Evolutionary conservation across 1,139 yeast genomes (phyloP).

Genomic region (Meyerozyma sp.): DNA sequence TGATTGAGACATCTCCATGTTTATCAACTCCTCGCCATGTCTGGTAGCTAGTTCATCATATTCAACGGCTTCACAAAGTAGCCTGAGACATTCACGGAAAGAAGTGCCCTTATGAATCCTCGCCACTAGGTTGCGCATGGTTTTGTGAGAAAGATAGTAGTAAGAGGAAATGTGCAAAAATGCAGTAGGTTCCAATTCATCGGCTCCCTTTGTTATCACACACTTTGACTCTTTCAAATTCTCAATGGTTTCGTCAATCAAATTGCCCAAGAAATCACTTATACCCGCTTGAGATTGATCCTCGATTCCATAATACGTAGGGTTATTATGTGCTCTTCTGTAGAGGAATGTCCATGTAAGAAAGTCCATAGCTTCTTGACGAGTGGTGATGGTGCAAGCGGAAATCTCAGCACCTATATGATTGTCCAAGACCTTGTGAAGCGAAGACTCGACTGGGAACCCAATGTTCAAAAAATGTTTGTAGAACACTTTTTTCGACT

Average conservation of each 20-base stretch:
- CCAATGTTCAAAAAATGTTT: slow-evolving; percentile 93
- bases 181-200: slow-evolving; percentile 61
- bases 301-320: slow-evolving; percentile 88
- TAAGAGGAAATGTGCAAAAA: slow-evolving; percentile 83
- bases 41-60: slow-evolving; percentile 91
- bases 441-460: slow-evolving; percentile 94
- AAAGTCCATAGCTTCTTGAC: slow-evolving; percentile 90
- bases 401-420: slow-evolving; percentile 97
- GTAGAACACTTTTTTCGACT: slow-evolving; percentile 85
- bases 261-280: slow-evolving; percentile 60
- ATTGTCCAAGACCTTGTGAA: slow-evolving; percentile 88
- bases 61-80: slow-evolving; percentile 78
- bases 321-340: slow-evolving; percentile 91
- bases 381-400: slow-evolving; percentile 73
- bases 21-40: slow-evolving; percentile 91
- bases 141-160: slow-evolving; percentile 89
- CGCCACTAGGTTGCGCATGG: slow-evolving; percentile 64
- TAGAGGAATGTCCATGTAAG: slow-evolving; percentile 92
- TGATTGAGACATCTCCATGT: slow-evolving; percentile 80
- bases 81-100: slow-evolving; percentile 65
- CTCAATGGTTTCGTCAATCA: slow-evolving; percentile 67
- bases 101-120: slow-evolving; percentile 46
- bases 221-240: slow-evolving; percentile 73
- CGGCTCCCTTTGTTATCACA: slow-evolving; percentile 45
- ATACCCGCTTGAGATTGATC: slow-evolving; percentile 65